phyloP scores from a whole-genome alignment of 2,329 filamentous ascomycete species.

The Alternaria ventricosa region DNA sequence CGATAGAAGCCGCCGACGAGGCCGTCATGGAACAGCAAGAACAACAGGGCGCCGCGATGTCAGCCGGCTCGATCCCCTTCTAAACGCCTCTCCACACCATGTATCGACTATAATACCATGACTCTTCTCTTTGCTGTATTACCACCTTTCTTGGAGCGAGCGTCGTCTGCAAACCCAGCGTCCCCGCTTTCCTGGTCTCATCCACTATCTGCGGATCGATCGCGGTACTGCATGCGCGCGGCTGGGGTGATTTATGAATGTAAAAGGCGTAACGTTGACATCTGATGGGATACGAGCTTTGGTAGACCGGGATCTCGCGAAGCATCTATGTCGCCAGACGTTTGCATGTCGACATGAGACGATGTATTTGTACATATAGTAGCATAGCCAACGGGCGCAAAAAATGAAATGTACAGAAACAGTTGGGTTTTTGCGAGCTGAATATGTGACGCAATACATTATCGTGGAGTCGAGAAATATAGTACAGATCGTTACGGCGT shows the following conservation, averaged over 20 bases:
- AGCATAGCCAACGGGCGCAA: constrained; percentile 32
- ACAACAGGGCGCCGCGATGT: constrained; percentile 29
- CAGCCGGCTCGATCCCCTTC: constrained; percentile 48
- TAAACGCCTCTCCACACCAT: constrained; percentile 35
- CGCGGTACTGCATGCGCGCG: constrained; percentile 28
- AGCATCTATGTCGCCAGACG: constrained; percentile 19
- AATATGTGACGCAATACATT: constrained; percentile 28
- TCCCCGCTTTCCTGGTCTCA: constrained; percentile 23
- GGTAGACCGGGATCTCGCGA: constrained; percentile 22
- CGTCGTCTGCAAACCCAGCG: constrained; percentile 28
- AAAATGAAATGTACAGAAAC: constrained; percentile 13
- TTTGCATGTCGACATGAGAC: constrained; percentile 12
- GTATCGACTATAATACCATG: constrained; percentile 45
- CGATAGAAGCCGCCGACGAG: constrained; percentile 56
- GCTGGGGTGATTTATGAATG: constrained; percentile 19
- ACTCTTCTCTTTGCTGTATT: constrained; percentile 51
- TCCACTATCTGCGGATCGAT: constrained; percentile 35
- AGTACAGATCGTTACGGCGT: constrained; percentile 29
- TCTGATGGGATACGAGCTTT: constrained; percentile 27
- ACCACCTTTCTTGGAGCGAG: constrained; percentile 44
- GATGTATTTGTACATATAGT: constrained; percentile 43
- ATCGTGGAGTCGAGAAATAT: constrained; percentile 39
- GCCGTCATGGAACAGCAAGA: constrained; percentile 53
- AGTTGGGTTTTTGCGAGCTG: neutral
- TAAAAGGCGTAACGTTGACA: constrained; percentile 33